Evolutionary conservation across 306 rosid species (phyloP).

Genomic region (Trifolium subterraneum): DNA sequence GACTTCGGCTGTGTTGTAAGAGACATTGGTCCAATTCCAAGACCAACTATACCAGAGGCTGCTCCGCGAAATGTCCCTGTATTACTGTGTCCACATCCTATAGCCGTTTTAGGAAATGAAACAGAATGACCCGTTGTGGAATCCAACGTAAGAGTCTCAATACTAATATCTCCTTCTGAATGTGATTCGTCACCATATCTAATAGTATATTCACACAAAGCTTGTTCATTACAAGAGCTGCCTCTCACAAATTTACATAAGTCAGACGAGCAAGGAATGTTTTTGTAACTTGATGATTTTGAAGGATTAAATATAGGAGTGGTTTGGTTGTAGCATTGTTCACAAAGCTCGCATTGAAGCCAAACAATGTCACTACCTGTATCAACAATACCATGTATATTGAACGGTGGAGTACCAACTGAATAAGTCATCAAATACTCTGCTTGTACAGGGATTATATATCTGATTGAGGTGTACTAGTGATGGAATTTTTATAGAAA

Average conservation of each 20-base stretch:
- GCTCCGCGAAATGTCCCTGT: not conserved
- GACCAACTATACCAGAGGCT: slow-evolving; percentile 60
- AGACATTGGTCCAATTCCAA: slow-evolving; percentile 48
- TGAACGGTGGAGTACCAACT: too few species aligned
- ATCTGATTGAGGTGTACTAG: not conserved
- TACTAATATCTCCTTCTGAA: too few species aligned
- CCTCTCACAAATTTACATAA: too few species aligned
- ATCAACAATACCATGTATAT: too few species aligned
- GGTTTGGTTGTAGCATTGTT: slow-evolving; percentile 36
- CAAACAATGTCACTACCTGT: slow-evolving; percentile 61
- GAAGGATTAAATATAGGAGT: slow-evolving; percentile 50
- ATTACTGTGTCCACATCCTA: slow-evolving; percentile 56
- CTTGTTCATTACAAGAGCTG: too few species aligned
- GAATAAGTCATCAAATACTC: too few species aligned
- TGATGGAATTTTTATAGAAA: not conserved
- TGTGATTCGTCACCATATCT: too few species aligned
- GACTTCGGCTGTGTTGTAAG: slow-evolving; percentile 45
- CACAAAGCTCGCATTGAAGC: slow-evolving; percentile 65
- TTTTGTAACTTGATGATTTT: slow-evolving; percentile 46
- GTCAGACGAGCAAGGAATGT: not conserved
- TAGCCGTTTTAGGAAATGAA: slow-evolving; percentile 31
- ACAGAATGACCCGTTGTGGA: not conserved
- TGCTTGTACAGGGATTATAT: not conserved
- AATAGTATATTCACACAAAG: too few species aligned
- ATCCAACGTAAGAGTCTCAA: too few species aligned